Conservation (phyloP, 306 rosid species). For the Fragaria ananassa region DNA sequence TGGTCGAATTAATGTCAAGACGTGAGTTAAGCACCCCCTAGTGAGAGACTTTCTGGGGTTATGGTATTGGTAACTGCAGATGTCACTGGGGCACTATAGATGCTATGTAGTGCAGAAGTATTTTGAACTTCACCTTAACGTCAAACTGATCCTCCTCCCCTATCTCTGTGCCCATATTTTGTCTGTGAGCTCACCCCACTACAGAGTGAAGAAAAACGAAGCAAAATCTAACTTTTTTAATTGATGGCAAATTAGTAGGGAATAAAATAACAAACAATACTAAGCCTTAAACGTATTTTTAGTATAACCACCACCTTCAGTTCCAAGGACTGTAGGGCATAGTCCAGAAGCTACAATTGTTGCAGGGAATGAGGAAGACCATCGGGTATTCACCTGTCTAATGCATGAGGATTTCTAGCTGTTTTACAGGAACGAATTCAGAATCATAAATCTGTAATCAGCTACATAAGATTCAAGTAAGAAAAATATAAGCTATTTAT, state of each 20-base stretch:
- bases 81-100: neutral
- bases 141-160: slow-evolving; percentile 55
- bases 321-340: slow-evolving; percentile 88
- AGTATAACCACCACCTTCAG: slow-evolving; percentile 90
- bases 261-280: slow-evolving; percentile 18
- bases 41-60: slow-evolving; percentile 61
- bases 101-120: neutral
- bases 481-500: neutral
- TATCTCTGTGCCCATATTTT: slow-evolving; percentile 69
- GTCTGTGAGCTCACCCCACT: slow-evolving; percentile 88
- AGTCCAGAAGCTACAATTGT: slow-evolving; percentile 92
- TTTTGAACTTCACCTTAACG: neutral
- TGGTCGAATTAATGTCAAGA: slow-evolving; percentile 38
- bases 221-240: slow-evolving; percentile 63
- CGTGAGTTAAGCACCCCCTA: slow-evolving; percentile 74
- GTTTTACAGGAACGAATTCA: too few species aligned
- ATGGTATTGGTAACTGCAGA: too few species aligned
- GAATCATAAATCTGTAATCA: too few species aligned
- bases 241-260: slow-evolving; percentile 18
- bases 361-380: slow-evolving; percentile 90
- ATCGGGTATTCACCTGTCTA: neutral
- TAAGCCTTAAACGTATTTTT: slow-evolving; percentile 6
- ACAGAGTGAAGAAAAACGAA: slow-evolving; percentile 88
- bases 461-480: neutral
- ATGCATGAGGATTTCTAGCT: too few species aligned